These are phyloP conservation scores for Ophiostoma tasmaniense DNA, from an alignment of 2,329 filamentous ascomycete genomes.

Conservation along the genomic window DNA sequence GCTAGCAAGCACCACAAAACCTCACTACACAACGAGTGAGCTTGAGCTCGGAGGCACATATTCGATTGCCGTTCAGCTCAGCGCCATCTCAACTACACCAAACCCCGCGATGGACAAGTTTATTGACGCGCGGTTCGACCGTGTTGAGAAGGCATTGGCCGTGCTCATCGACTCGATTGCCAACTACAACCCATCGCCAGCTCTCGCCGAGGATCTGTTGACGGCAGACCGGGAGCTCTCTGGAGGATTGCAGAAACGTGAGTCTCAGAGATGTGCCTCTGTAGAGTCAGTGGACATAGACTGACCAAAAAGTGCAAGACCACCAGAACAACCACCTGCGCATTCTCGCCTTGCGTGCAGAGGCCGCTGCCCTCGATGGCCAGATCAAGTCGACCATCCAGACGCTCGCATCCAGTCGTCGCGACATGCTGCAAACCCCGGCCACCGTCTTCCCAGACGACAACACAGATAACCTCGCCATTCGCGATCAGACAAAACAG, in stretches of 20 bases:
- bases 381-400: slow-evolving; percentile 64
- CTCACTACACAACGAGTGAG: not conserved
- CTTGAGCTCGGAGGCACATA: not conserved
- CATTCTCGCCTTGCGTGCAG: slow-evolving; percentile 59
- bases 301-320: slow-evolving; percentile 45
- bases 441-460: slow-evolving; percentile 46
- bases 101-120: slow-evolving; percentile 47
- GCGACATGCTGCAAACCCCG: slow-evolving; percentile 58
- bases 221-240: slow-evolving; percentile 61
- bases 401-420: slow-evolving; percentile 63
- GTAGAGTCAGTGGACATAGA: not conserved
- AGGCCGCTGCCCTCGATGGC: slow-evolving; percentile 56
- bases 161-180: slow-evolving; percentile 70
- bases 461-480: slow-evolving; percentile 17
- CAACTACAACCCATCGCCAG: slow-evolving; percentile 67
- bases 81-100: not conserved
- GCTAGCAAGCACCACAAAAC: not conserved
- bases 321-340: slow-evolving; percentile 69
- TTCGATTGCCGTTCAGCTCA: not conserved
- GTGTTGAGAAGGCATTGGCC: slow-evolving; percentile 57
- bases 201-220: slow-evolving; percentile 60
- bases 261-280: slow-evolving; percentile 16
- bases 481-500: slow-evolving; percentile 28
- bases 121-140: slow-evolving; percentile 55
- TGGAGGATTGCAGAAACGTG: slow-evolving; percentile 57